Conservation (phyloP, 768 basidiomycete species). For the Pulveroboletus sp. region DNA sequence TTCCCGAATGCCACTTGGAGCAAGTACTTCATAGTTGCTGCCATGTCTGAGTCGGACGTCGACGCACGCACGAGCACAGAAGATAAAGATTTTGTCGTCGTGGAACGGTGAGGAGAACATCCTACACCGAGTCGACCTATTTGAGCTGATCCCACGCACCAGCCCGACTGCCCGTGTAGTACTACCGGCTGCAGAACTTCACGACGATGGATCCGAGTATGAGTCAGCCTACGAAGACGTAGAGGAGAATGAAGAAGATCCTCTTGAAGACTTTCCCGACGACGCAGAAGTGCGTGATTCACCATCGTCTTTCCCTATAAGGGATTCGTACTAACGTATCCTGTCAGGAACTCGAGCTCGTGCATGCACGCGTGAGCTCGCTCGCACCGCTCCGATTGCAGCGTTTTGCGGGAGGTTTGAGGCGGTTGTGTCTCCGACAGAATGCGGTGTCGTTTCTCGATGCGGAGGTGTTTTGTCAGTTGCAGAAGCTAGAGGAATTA, state of each 20-base stretch:
- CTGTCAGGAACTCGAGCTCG: slow-evolving; percentile 76
- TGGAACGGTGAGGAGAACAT: slow-evolving; percentile 20
- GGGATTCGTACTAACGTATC: neutral
- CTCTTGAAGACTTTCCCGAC: slow-evolving; percentile 74
- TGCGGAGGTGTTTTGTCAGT: slow-evolving; percentile 59
- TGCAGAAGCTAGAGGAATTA: slow-evolving; percentile 76
- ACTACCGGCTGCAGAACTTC: slow-evolving; percentile 33
- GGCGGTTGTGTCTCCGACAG: slow-evolving; percentile 78
- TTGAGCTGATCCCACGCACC: neutral
- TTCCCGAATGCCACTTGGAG: neutral
- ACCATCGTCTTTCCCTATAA: neutral
- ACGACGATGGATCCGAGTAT: slow-evolving; percentile 31
- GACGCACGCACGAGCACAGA: slow-evolving; percentile 10
- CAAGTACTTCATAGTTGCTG: neutral
- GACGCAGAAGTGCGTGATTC: slow-evolving; percentile 65
- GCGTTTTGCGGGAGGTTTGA: slow-evolving; percentile 67
- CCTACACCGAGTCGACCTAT: neutral
- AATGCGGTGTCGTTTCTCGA: slow-evolving; percentile 75
- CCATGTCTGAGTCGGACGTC: slow-evolving; percentile 21
- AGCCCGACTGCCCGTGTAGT: slow-evolving; percentile 44
- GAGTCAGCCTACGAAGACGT: slow-evolving; percentile 40
- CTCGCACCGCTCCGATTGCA: slow-evolving; percentile 62
- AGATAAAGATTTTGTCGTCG: slow-evolving; percentile 21
- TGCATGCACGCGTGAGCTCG: slow-evolving; percentile 72
- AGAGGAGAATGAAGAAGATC: slow-evolving; percentile 54